A percentile compares a stretch with the other conserved stretches of the same genome.
Evolutionary conservation across 2,329 filamentous ascomycete genomes (phyloP).

Genomic region (Pseudogymnoascus sp.): DNA sequence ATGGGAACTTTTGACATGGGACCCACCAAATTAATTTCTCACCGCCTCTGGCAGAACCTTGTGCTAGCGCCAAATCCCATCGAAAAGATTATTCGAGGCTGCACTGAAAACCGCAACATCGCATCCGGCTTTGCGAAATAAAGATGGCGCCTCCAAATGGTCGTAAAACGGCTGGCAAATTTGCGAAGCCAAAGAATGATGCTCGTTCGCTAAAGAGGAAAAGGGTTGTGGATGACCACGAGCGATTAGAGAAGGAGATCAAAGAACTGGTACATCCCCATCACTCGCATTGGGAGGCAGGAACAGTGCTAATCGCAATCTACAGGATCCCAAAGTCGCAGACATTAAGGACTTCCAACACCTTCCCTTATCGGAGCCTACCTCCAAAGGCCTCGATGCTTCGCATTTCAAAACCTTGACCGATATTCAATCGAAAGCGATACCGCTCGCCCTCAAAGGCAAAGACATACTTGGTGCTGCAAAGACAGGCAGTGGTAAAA

Average conservation of each 20-base stretch:
- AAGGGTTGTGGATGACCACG: conserved; percentile 26
- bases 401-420: conserved; percentile 88
- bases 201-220: conserved; percentile 27
- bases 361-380: conserved; percentile 78
- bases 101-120: conserved; percentile 14
- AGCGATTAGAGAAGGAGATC: conserved; percentile 26
- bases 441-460: conserved; percentile 79
- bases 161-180: conserved; percentile 11
- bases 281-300: neutral
- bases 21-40: conserved; percentile 10
- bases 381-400: conserved; percentile 69
- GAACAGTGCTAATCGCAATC: conserved; percentile 14
- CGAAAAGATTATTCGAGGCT: conserved; percentile 15
- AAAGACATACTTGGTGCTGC: conserved; percentile 87
- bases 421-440: conserved; percentile 84
- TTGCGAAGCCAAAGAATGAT: conserved; percentile 18
- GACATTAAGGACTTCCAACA: conserved; percentile 64
- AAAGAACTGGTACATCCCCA: conserved; percentile 26
- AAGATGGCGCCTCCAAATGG: conserved; percentile 23
- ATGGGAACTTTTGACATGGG: conserved; percentile 9
- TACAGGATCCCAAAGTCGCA: conserved; percentile 25
- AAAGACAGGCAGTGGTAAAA: conserved; percentile 94
- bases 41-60: conserved; percentile 2
- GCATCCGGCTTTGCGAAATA: conserved; percentile 10
- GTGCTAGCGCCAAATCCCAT: conserved; percentile 5